These are phyloP conservation scores for Uromyces viciae-fabae DNA, from an alignment of 1,284 basidiomycete genomes.

Conservation along the genomic window DNA sequence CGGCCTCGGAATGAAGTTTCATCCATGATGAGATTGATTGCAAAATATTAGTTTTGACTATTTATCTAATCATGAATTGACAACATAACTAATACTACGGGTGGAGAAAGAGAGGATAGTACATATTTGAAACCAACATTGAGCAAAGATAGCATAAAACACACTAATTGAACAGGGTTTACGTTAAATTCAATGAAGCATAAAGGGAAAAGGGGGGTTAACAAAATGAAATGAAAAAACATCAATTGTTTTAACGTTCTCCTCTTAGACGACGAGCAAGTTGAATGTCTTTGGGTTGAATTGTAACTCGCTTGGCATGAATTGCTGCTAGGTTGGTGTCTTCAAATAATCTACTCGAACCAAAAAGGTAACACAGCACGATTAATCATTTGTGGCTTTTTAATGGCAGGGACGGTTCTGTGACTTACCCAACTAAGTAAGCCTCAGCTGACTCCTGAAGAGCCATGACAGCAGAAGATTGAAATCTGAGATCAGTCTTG, in stretches of 20 bases:
- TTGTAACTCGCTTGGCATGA: conserved; percentile 64
- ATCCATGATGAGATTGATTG: too few species aligned
- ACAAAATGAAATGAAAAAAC: not conserved
- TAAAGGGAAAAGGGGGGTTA: not conserved
- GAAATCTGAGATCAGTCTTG: conserved; percentile 66
- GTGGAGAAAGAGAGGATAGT: too few species aligned
- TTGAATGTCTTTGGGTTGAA: conserved; percentile 64
- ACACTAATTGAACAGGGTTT: too few species aligned
- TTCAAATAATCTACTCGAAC: conserved; percentile 57
- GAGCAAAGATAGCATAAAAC: too few species aligned
- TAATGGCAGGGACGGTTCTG: not conserved
- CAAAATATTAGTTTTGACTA: too few species aligned
- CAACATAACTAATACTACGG: too few species aligned
- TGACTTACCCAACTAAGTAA: conserved; percentile 56
- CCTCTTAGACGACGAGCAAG: conserved; percentile 73
- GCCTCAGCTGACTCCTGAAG: conserved; percentile 73
- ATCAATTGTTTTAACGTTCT: conserved; percentile 61
- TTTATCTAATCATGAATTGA: too few species aligned
- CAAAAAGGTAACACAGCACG: conserved; percentile 33
- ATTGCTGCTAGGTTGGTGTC: conserved; percentile 59
- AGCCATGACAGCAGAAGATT: conserved; percentile 70
- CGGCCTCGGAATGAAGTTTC: too few species aligned
- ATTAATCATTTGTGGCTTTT: not conserved
- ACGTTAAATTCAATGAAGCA: too few species aligned
- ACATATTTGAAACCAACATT: too few species aligned